These are phyloP conservation scores for Lepidopterella palustris DNA, from an alignment of 495 filamentous ascomycete genomes.

Conservation along the genomic window DNA sequence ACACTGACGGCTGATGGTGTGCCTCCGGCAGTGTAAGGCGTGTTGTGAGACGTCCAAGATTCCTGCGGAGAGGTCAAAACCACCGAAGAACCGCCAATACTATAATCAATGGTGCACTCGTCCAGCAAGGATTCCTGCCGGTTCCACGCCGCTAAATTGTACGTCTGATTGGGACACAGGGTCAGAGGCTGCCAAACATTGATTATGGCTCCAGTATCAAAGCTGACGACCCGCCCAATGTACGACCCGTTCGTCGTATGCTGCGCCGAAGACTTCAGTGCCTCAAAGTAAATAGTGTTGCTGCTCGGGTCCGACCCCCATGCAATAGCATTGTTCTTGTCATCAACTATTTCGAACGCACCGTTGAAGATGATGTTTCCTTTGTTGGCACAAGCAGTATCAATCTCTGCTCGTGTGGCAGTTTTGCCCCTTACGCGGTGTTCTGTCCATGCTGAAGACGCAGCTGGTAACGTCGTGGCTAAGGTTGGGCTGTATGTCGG, in stretches of 20 bases:
- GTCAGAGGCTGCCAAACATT: slow-evolving; percentile 16
- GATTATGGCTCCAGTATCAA: not conserved
- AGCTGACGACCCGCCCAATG: slow-evolving; percentile 8
- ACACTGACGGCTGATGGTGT: slow-evolving; percentile 9
- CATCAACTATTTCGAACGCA: slow-evolving; percentile 17
- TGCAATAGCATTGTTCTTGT: slow-evolving; percentile 10
- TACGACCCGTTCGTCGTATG: slow-evolving; percentile 1
- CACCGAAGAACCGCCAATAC: slow-evolving; percentile 3
- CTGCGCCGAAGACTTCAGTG: not conserved
- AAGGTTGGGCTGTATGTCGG: not conserved
- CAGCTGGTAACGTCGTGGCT: not conserved
- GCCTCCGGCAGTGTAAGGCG: slow-evolving; percentile 3
- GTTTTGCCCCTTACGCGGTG: slow-evolving; percentile 9
- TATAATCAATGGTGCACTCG: slow-evolving; percentile 7
- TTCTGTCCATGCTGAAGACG: not conserved
- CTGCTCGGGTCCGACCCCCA: slow-evolving; percentile 10
- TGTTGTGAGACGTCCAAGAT: not conserved
- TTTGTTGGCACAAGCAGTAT: slow-evolving; percentile 10
- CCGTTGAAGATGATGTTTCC: slow-evolving; percentile 20
- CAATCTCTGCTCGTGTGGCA: slow-evolving; percentile 17
- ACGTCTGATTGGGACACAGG: slow-evolving; percentile 19
- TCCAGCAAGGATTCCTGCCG: slow-evolving; percentile 3
- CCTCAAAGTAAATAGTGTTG: slow-evolving; percentile 12
- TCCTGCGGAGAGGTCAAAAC: not conserved
- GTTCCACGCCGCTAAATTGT: not conserved